Conservation (phyloP, 2,329 filamentous ascomycete genomes). For the Alternaria consortialis region DNA sequence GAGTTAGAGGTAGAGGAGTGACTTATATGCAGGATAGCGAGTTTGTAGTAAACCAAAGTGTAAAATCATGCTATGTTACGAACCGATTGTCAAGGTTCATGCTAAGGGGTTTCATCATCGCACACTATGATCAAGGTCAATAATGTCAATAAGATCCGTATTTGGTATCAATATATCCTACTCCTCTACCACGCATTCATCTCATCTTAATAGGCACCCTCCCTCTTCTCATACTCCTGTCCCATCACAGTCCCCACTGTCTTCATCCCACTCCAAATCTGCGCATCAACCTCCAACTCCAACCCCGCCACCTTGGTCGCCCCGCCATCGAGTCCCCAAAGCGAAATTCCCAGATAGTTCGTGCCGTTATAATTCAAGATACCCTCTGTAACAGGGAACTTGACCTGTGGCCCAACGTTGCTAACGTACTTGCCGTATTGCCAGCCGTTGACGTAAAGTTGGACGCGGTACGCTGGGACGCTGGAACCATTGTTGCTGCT, state of each 20-base stretch:
- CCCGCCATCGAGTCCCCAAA: conserved; percentile 71
- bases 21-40: too few relatives aligned
- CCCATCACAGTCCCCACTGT: conserved; percentile 58
- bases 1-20: too few relatives aligned
- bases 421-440: conserved; percentile 75
- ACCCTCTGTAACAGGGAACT: conserved; percentile 77
- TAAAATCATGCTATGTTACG: too few relatives aligned
- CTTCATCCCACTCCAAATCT: conserved; percentile 62
- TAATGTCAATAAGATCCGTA: not conserved
- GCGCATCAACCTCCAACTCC: conserved; percentile 58
- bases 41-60: too few relatives aligned
- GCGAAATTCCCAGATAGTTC: conserved; percentile 72
- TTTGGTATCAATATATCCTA: not conserved
- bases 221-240: conserved; percentile 57
- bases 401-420: conserved; percentile 78
- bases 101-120: too few relatives aligned
- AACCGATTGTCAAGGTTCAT: too few relatives aligned
- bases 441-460: conserved; percentile 79
- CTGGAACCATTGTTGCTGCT: conserved; percentile 30
- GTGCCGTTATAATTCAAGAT: conserved; percentile 74
- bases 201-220: conserved; percentile 59
- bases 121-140: too few relatives aligned
- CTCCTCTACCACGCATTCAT: not conserved
- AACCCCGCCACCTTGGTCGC: conserved; percentile 67
- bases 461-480: conserved; percentile 63